A percentile compares a stretch with the other conserved stretches of the same genome.
These are phyloP conservation scores for Aschersonia sp. DNA, from an alignment of 2,329 filamentous ascomycete genomes.

Conservation along the genomic window DNA sequence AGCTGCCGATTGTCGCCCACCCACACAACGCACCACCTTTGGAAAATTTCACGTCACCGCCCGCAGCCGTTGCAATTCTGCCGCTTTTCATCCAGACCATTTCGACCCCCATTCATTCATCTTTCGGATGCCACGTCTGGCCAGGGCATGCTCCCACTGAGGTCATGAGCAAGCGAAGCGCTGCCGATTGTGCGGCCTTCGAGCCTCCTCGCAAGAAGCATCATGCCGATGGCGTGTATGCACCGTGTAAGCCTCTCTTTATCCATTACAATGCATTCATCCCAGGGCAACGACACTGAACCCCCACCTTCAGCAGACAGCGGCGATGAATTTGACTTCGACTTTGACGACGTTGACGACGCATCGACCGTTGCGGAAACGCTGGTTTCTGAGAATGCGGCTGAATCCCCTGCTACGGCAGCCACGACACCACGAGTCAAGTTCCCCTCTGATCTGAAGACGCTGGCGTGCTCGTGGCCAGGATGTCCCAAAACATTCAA, in stretches of 20 bases:
- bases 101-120: constrained; percentile 15
- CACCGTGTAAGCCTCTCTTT: constrained; percentile 9
- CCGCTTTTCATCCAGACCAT: constrained; percentile 3
- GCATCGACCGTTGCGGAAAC: constrained; percentile 18
- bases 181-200: constrained; percentile 8
- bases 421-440: constrained; percentile 30
- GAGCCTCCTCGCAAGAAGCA: constrained; percentile 14
- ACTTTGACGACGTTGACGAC: constrained; percentile 14
- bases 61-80: constrained; percentile 7
- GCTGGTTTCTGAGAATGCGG: constrained; percentile 17
- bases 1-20: constrained; percentile 12
- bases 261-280: background rate
- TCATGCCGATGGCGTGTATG: constrained; percentile 7
- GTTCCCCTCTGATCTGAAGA: constrained; percentile 62
- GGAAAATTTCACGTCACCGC: constrained; percentile 16
- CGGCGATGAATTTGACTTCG: constrained; percentile 2
- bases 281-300: background rate
- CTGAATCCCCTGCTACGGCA: constrained; percentile 16
- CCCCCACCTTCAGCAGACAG: background rate
- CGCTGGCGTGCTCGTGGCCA: constrained; percentile 58
- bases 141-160: background rate
- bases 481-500: constrained; percentile 77
- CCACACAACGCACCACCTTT: background rate
- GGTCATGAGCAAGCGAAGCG: constrained; percentile 19
- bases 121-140: background rate